Base-by-base conservation (phyloP, 148 eudicot genomes). In the Cornus suecica region DNA sequence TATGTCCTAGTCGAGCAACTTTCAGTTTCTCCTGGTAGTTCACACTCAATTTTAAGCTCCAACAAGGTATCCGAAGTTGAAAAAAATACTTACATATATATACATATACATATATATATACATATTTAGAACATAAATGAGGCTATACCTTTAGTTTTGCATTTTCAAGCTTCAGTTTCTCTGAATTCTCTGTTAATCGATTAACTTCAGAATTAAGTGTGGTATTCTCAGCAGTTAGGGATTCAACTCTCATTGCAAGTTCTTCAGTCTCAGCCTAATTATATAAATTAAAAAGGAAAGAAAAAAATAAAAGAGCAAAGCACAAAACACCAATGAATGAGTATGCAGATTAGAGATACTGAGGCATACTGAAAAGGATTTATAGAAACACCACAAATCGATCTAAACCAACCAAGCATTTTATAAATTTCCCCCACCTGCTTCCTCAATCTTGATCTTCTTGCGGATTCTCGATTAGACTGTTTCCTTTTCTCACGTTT, bases 211-310 rank as follows among this genome's bases (percentile, higher is more conserved):
- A 86, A 77, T 84, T 93, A 22, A 95, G 89, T 8, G 87, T 82
- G 71, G 75, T 56, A 63, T 95, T 95, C 76, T 95, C 97, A 74
- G 89, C 87, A 83, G 62, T 86, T 73, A 95, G 80, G 52, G 87
- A 69, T 37, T 92, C 93, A 45, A 95, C 99, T 88, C 79, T 91
- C 29, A 66, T 79, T 24, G 90, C 90, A 70, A 95, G 92, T 78
- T 95, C 97, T 84, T 91, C 97, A 69, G 99, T 82, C 77, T 95
- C 99, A 63, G 98, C 98, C 99, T 95, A 84, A 62, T 73, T n/a
- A 71, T 22, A 32, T 37, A 29, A 66, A 9, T 34, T 0, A 34
- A 34, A 34, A 34, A 73, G 30, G 70, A n/a, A 32, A 66, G 7
- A 34, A 34, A 34, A 34, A 73, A 41, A 73, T 18, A 32, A 66